Evolutionary conservation across 768 basidiomycete genomes (phyloP).

Genomic region (Arthromyces matolae): DNA sequence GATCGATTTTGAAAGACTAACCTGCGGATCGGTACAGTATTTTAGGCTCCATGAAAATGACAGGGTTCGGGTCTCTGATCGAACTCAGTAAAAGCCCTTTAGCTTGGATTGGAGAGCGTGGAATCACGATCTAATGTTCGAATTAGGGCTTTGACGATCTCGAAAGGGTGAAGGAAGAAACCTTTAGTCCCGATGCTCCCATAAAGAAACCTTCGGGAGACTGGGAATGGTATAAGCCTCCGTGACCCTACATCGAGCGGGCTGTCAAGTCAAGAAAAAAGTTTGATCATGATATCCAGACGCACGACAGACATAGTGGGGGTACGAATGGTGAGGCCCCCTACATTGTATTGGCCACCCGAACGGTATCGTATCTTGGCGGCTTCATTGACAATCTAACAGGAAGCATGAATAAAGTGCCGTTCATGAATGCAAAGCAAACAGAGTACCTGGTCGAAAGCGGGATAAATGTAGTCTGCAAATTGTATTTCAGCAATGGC

Average conservation of each 20-base stretch:
- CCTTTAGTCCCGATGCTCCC: conserved; percentile 87
- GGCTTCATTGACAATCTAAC: conserved; percentile 88
- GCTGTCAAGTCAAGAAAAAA: background rate
- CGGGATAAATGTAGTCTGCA: conserved; percentile 88
- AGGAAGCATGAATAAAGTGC: background rate
- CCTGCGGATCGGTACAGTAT: conserved; percentile 88
- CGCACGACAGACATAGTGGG: conserved; percentile 87
- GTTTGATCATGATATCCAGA: too few relatives aligned
- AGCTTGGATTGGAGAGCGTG: conserved; percentile 92
- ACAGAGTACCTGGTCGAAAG: conserved; percentile 78
- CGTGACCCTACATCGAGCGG: too few relatives aligned
- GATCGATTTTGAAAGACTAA: conserved; percentile 22
- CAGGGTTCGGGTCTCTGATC: conserved; percentile 90
- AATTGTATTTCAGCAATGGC: conserved; percentile 95
- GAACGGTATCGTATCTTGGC: conserved; percentile 91
- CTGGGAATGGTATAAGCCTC: conserved; percentile 91
- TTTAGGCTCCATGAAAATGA: conserved; percentile 95
- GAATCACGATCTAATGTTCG: conserved; percentile 68
- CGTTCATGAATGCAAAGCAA: background rate
- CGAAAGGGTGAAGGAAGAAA: conserved; percentile 23
- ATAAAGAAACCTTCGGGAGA: conserved; percentile 94
- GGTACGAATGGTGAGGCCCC: conserved; percentile 75
- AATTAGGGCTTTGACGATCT: background rate
- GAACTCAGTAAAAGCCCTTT: conserved; percentile 85
- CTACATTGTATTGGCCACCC: conserved; percentile 79